These are phyloP conservation scores for Helichrysum umbraculigerum DNA, from an alignment of 129 eudicot species.

Conservation along the genomic window DNA sequence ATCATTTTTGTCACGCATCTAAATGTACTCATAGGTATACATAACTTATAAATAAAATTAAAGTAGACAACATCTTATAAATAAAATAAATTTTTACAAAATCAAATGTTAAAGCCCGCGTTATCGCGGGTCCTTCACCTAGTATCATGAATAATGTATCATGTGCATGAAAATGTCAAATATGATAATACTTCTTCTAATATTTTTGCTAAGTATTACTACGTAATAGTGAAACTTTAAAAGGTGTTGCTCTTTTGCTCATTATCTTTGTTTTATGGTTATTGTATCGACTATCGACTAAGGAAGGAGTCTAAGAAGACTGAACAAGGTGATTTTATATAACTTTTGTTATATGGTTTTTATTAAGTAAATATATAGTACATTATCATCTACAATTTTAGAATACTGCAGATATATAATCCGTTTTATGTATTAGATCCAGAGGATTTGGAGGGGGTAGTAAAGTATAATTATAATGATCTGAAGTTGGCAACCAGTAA, in stretches of 20 bases:
- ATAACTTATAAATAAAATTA: too few relatives aligned
- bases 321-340: slow-evolving; percentile 40
- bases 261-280: slow-evolving; percentile 13
- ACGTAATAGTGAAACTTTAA: too few relatives aligned
- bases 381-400: neutral
- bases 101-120: too few relatives aligned
- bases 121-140: too few relatives aligned
- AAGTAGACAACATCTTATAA: too few relatives aligned
- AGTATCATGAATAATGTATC: too few relatives aligned
- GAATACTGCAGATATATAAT: neutral
- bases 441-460: slow-evolving; percentile 53
- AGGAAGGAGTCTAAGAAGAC: slow-evolving; percentile 36
- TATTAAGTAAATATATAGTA: neutral
- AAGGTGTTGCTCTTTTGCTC: slow-evolving; percentile 25
- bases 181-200: too few relatives aligned
- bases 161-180: too few relatives aligned
- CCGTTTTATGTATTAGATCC: slow-evolving; percentile 26
- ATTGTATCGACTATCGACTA: slow-evolving; percentile 22
- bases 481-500: slow-evolving; percentile 50
- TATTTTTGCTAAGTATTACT: too few relatives aligned
- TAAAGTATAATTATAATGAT: slow-evolving; percentile 45
- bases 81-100: too few relatives aligned
- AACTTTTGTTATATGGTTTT: neutral
- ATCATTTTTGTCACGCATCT: too few relatives aligned
- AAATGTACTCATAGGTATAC: too few relatives aligned